These are phyloP conservation scores for Botrytis aclada DNA, from an alignment of 2,329 filamentous ascomycete genomes.

Conservation along the genomic window DNA sequence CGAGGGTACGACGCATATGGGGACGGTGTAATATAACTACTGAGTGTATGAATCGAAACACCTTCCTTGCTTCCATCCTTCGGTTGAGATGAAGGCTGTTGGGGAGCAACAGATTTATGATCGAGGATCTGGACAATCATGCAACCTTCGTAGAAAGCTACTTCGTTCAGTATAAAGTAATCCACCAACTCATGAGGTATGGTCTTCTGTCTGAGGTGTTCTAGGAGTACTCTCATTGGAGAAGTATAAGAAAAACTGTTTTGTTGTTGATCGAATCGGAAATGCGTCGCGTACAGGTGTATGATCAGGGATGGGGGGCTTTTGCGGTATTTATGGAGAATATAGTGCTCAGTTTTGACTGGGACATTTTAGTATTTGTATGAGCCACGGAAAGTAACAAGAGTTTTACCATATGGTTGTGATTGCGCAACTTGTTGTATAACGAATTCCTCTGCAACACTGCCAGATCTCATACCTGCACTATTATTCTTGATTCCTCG, in stretches of 20 bases:
- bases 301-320: conserved; percentile 78
- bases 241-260: conserved; percentile 90
- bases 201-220: conserved; percentile 72
- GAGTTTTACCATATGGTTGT: conserved; percentile 50
- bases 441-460: conserved; percentile 45
- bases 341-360: conserved; percentile 74
- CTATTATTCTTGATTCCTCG: conserved; percentile 50
- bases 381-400: conserved; percentile 30
- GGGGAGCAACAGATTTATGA: conserved; percentile 65
- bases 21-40: conserved; percentile 85
- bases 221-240: conserved; percentile 76
- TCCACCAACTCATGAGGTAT: conserved; percentile 87
- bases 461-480: conserved; percentile 49
- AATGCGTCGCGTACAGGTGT: conserved; percentile 81
- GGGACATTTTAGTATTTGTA: conserved; percentile 2
- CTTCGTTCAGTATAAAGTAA: conserved; percentile 60
- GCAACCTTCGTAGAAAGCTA: conserved; percentile 90
- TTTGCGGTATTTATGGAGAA: conserved; percentile 75
- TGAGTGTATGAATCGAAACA: conserved; percentile 91
- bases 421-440: conserved; percentile 43
- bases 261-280: conserved; percentile 81
- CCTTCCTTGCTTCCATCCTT: conserved; percentile 60
- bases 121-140: conserved; percentile 94
- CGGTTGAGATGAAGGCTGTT: conserved; percentile 56
- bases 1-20: conserved; percentile 75